These are phyloP conservation scores for Trichoderma erinaceum DNA, from an alignment of 495 filamentous ascomycete species.

Conservation along the genomic window DNA sequence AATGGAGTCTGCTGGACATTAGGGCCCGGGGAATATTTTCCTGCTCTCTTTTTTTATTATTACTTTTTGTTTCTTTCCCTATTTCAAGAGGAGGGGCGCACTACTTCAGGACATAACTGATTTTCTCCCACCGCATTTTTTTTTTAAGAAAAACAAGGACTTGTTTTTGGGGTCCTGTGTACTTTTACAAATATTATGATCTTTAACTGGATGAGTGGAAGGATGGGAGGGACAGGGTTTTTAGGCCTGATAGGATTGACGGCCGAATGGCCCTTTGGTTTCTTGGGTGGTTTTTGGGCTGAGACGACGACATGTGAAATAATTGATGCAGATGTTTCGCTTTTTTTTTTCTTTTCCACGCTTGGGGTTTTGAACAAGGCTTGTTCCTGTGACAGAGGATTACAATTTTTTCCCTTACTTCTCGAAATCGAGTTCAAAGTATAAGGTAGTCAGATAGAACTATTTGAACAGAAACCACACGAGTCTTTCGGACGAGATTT, in stretches of 20 bases:
- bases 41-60: not conserved
- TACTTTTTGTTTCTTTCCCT: slow-evolving; percentile 12
- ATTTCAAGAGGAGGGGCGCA: slow-evolving; percentile 18
- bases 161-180: not conserved
- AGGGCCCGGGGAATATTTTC: slow-evolving; percentile 12
- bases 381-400: no score
- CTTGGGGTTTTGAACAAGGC: no score
- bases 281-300: not conserved
- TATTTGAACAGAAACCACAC: not conserved
- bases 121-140: not conserved
- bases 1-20: slow-evolving; percentile 15
- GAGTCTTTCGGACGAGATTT: no score
- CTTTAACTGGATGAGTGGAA: slow-evolving; percentile 2
- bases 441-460: not conserved
- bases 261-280: not conserved
- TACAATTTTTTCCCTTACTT: not conserved
- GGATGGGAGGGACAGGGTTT: not conserved
- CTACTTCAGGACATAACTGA: not conserved
- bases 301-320: slow-evolving; percentile 13
- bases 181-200: not conserved
- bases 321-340: not conserved
- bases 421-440: not conserved
- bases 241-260: not conserved
- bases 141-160: not conserved
- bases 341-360: not conserved